Evolutionary conservation across 345 rosid genomes (phyloP).

Genomic region (Theobroma cacao): DNA sequence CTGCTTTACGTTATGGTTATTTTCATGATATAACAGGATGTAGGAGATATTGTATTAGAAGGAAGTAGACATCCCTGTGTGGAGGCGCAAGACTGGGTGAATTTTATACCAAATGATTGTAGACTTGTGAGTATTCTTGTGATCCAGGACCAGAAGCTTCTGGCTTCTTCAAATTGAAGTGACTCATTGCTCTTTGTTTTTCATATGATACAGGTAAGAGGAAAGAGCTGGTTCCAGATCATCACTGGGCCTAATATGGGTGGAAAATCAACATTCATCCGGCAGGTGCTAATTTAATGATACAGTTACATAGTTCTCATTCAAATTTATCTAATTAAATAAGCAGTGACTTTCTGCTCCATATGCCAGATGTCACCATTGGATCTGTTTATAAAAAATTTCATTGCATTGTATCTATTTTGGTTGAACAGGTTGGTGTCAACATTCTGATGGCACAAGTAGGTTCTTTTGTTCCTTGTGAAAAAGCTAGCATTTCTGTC

Average conservation of each 20-base stretch:
- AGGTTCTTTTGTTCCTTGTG: slow-evolving; percentile 95
- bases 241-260: slow-evolving; percentile 99
- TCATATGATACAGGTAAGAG: slow-evolving; percentile 61
- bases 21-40: slow-evolving; percentile 49
- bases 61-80: slow-evolving; percentile 98
- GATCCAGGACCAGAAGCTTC: not conserved
- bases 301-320: not conserved
- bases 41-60: slow-evolving; percentile 78
- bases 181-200: slow-evolving; percentile 16
- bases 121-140: slow-evolving; percentile 64
- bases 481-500: slow-evolving; percentile 79
- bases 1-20: not conserved
- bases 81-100: slow-evolving; percentile 99
- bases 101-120: slow-evolving; percentile 97
- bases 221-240: slow-evolving; percentile 95
- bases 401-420: slow-evolving; percentile 1
- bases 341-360: not conserved
- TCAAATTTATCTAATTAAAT: not conserved
- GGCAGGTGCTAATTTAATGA: slow-evolving; percentile 55
- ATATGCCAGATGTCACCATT: not conserved
- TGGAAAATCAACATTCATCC: slow-evolving; percentile 95
- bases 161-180: slow-evolving; percentile 22
- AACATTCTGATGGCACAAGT: slow-evolving; percentile 97
- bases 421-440: slow-evolving; percentile 69
- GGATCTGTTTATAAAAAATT: not conserved